These are phyloP conservation scores for Leccinum griseonigrum DNA, from an alignment of 1,284 basidiomycete species.

Conservation along the genomic window DNA sequence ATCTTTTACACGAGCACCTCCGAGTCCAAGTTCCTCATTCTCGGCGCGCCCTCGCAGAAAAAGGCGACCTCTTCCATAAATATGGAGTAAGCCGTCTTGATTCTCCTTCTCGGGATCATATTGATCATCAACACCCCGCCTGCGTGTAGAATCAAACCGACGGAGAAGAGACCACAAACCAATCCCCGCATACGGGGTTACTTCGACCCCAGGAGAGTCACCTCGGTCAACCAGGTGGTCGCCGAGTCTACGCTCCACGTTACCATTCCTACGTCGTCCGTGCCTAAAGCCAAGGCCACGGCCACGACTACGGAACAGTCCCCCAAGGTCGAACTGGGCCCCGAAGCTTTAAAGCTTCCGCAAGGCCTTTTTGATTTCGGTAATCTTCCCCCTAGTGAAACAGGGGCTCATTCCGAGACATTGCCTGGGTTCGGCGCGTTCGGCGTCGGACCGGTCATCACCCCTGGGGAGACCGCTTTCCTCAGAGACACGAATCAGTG, in stretches of 20 bases:
- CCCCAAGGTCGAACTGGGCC: conserved; percentile 26
- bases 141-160: conserved; percentile 28
- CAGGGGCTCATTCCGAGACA: conserved; percentile 16
- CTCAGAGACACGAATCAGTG: conserved; percentile 19
- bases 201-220: conserved; percentile 31
- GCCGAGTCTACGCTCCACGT: conserved; percentile 24
- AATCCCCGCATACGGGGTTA: conserved; percentile 21
- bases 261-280: conserved; percentile 21
- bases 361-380: background rate
- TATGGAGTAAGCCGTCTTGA: conserved; percentile 17
- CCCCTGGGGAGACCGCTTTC: conserved; percentile 21
- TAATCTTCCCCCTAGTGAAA: conserved; percentile 20
- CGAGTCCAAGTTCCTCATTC: conserved; percentile 31
- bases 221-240: conserved; percentile 28
- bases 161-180: conserved; percentile 23
- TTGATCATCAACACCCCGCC: background rate
- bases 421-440: conserved; percentile 27
- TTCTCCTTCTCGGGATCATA: background rate
- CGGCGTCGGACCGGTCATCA: conserved; percentile 24
- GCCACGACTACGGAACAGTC: background rate
- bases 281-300: conserved; percentile 12
- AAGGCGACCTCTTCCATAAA: conserved; percentile 27
- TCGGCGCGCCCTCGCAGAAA: conserved; percentile 27
- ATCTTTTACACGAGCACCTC: conserved; percentile 30
- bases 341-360: conserved; percentile 13